Conservation (phyloP, 2,329 filamentous ascomycete species). For the Didymellaceae sp. region DNA sequence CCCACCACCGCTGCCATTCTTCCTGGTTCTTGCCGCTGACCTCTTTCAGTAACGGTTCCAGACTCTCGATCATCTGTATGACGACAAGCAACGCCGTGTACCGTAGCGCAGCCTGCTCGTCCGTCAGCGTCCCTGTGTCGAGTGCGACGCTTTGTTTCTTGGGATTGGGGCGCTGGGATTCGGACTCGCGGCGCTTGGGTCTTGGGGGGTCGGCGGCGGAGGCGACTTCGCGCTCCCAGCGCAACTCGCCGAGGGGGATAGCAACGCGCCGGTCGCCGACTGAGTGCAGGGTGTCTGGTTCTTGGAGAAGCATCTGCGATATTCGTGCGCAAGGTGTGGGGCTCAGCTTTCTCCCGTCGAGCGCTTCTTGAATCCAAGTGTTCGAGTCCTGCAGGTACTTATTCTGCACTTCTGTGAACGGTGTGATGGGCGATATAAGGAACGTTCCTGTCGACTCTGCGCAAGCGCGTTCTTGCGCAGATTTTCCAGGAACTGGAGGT, state of each 20-base stretch:
- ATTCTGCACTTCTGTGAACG: conserved; percentile 81
- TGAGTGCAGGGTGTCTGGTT: conserved; percentile 73
- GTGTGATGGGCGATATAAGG: conserved; percentile 80
- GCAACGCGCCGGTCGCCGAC: conserved; percentile 78
- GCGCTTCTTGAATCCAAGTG: conserved; percentile 76
- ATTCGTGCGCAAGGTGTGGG: conserved; percentile 80
- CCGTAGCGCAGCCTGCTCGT: conserved; percentile 75
- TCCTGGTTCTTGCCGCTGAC: conserved; percentile 85
- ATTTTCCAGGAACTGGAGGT: conserved; percentile 62
- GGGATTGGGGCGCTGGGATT: conserved; percentile 45
- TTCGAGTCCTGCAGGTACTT: conserved; percentile 85
- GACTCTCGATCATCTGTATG: conserved; percentile 80
- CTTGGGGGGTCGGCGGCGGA: conserved; percentile 19
- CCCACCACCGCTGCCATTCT: conserved; percentile 91
- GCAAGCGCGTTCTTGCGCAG: conserved; percentile 67
- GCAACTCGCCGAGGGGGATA: conserved; percentile 83
- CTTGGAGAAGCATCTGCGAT: conserved; percentile 78
- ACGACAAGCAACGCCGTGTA: conserved; percentile 82
- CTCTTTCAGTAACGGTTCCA: conserved; percentile 83
- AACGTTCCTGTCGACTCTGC: conserved; percentile 79
- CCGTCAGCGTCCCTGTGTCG: conserved; percentile 62
- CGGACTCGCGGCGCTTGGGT: conserved; percentile 63
- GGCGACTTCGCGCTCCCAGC: conserved; percentile 77
- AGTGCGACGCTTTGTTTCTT: conserved; percentile 41
- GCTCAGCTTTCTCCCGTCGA: conserved; percentile 73